A percentile compares a stretch with the other conserved stretches of the same genome.
These are phyloP conservation scores for Botrytis fragariae DNA, from an alignment of 2,329 filamentous ascomycete species.

Conservation along the genomic window DNA sequence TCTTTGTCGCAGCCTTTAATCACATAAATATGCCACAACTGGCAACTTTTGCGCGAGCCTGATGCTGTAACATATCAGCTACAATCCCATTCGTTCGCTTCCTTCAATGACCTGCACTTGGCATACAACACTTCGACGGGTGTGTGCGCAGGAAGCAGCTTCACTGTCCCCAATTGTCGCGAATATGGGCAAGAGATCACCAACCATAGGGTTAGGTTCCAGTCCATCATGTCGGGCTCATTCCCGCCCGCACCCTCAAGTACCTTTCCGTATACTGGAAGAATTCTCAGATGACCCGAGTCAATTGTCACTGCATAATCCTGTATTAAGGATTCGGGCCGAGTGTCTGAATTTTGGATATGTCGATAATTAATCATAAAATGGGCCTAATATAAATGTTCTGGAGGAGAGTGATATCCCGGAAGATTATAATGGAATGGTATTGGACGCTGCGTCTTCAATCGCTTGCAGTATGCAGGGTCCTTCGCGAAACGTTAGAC, in stretches of 20 bases:
- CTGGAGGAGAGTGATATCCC: neutral
- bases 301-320: neutral
- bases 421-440: neutral
- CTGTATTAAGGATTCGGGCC: neutral
- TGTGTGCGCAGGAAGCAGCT: neutral
- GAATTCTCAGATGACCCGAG: neutral
- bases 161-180: neutral
- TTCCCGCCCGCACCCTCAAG: neutral
- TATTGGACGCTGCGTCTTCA: neutral
- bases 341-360: neutral
- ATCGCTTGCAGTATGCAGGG: neutral
- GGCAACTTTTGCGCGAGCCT: neutral
- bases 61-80: neutral
- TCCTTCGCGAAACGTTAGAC: neutral
- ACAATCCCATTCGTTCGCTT: conserved; percentile 1
- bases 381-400: neutral
- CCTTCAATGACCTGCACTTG: neutral
- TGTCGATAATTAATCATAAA: conserved; percentile 4
- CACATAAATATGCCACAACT: neutral
- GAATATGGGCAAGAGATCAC: neutral
- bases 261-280: neutral
- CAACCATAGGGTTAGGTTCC: neutral
- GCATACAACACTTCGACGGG: conserved; percentile 4
- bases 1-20: neutral
- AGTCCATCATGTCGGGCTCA: neutral